phyloP scores from a whole-genome alignment of 257 asterid genomes.

The Lycium ferocissimum region DNA sequence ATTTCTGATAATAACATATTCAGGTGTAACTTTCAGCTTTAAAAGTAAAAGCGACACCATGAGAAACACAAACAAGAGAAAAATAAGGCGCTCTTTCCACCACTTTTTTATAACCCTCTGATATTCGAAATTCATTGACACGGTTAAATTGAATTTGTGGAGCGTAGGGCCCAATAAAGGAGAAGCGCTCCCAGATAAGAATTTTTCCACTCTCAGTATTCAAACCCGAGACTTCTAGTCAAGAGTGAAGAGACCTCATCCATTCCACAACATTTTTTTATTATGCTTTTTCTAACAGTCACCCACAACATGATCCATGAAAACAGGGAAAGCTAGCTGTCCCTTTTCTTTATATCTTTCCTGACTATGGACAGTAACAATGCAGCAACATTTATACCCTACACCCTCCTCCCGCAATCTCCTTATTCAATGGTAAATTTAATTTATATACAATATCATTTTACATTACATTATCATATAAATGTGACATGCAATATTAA shows the following conservation, averaged over 20 bases:
- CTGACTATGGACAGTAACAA: neutral
- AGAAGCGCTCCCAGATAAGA: no score
- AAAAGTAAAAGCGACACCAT: constrained; percentile 11
- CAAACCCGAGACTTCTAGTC: neutral
- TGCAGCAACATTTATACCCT: neutral
- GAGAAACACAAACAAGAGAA: neutral
- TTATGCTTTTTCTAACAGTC: constrained; percentile 26
- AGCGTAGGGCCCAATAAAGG: neutral
- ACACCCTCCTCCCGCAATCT: neutral
- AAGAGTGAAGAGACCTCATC: neutral
- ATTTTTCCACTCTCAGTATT: no score
- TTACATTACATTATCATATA: no score
- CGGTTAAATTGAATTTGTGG: neutral
- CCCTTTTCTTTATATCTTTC: neutral
- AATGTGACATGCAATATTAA: no score
- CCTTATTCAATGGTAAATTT: neutral
- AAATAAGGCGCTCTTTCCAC: neutral
- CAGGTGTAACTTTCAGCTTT: neutral
- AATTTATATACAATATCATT: no score
- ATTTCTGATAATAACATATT: neutral
- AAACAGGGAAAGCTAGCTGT: neutral
- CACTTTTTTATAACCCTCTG: no score
- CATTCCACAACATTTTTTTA: neutral
- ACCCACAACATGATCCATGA: constrained; percentile 35
- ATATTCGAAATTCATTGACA: no score